phyloP scores from a whole-genome alignment of 1,284 basidiomycete species.

The Cutaneotrichosporon cyanovorans region DNA sequence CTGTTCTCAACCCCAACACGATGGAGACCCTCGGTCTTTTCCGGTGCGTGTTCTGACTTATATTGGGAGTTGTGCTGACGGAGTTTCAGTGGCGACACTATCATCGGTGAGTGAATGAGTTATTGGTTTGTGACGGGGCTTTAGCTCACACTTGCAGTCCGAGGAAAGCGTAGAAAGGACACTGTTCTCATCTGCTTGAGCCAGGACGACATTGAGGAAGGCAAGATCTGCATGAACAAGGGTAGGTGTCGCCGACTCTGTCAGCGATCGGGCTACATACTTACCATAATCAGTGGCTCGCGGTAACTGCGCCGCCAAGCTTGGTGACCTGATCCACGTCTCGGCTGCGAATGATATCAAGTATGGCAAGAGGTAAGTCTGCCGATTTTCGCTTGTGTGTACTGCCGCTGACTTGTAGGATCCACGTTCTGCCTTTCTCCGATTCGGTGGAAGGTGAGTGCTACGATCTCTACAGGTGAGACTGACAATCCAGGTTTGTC shows the following conservation, averaged over 20 bases:
- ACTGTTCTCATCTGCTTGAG: constrained; percentile 93
- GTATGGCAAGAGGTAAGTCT: constrained; percentile 76
- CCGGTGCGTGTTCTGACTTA: constrained; percentile 54
- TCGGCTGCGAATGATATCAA: constrained; percentile 97
- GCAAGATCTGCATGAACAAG: constrained; percentile 97
- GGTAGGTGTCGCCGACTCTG: constrained; percentile 37
- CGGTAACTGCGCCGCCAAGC: constrained; percentile 95
- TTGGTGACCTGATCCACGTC: constrained; percentile 91
- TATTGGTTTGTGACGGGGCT: background rate
- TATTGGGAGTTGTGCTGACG: constrained; percentile 1
- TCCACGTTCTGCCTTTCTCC: constrained; percentile 95
- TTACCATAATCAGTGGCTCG: constrained; percentile 66
- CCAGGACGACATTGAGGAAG: constrained; percentile 93
- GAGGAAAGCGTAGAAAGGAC: constrained; percentile 91
- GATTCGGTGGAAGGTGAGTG: constrained; percentile 77
- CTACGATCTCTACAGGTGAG: no score
- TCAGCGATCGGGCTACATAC: background rate
- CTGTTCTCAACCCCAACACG: constrained; percentile 87
- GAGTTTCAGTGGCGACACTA: constrained; percentile 33
- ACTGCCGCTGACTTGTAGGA: constrained; percentile 33
- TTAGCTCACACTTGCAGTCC: constrained; percentile 21
- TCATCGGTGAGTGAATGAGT: constrained; percentile 29
- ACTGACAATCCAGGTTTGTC: constrained; percentile 53
- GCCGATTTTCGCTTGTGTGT: no score
- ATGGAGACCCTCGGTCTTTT: constrained; percentile 94